Evolutionary conservation across 225 moss, liverwort and hornwort genomes (phyloP).

Genomic region (Polytrichum commune): DNA sequence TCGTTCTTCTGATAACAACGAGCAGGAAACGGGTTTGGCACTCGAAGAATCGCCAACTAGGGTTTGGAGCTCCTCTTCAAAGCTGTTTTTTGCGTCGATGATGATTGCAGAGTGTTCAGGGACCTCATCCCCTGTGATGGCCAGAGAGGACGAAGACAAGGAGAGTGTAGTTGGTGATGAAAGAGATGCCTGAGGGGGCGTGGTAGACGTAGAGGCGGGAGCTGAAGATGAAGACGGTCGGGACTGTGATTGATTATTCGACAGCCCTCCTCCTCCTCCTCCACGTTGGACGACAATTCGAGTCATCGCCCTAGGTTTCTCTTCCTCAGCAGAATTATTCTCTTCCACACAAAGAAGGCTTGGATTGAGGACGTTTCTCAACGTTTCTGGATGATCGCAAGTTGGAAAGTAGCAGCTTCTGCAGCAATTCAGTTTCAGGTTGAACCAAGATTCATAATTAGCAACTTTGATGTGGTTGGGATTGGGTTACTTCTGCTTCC

Average conservation of each 20-base stretch:
- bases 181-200: constrained; percentile 21
- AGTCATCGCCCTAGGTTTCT: constrained; percentile 41
- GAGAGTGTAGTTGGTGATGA: constrained; percentile 2
- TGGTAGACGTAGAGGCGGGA: constrained; percentile 16
- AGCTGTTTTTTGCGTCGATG: constrained; percentile 1
- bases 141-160: constrained; percentile 8
- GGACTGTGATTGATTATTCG: constrained; percentile 43
- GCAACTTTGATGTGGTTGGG: constrained; percentile 3
- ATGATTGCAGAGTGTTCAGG: constrained; percentile 24
- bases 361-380: neutral
- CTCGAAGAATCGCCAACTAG: constrained; percentile 22
- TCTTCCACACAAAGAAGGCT: neutral
- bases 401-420: too few relatives aligned
- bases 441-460: neutral
- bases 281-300: constrained; percentile 57
- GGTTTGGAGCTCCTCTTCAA: constrained; percentile 21
- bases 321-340: constrained; percentile 8
- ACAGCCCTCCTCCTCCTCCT: constrained; percentile 9
- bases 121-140: constrained; percentile 16
- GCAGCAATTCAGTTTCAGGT: neutral
- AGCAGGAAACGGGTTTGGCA: constrained; percentile 19
- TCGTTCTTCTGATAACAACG: constrained; percentile 10
- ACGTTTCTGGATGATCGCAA: neutral
- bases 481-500: constrained; percentile 25
- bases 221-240: constrained; percentile 26